A percentile compares a stretch with the other conserved stretches of the same genome.
Evolutionary conservation across 2,329 filamentous ascomycete genomes (phyloP).

Genomic region (Aspergillus tubingensis): DNA sequence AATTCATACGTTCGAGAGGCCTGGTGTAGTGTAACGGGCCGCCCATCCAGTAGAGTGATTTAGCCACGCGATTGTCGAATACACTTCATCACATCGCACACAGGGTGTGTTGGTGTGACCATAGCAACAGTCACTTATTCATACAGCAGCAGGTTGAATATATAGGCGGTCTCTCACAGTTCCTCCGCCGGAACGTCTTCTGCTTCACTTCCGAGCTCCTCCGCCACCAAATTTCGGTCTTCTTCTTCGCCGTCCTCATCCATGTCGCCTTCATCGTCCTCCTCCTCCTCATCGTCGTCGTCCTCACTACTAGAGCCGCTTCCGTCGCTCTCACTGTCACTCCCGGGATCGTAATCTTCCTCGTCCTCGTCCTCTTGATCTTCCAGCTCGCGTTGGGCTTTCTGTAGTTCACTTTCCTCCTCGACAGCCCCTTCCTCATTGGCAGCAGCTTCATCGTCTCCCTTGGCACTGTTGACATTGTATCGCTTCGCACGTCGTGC

Average conservation of each 20-base stretch:
- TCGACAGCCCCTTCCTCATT: conserved; percentile 36
- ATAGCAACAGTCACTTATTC: background rate
- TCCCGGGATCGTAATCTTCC: conserved; percentile 55
- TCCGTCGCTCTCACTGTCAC: conserved; percentile 50
- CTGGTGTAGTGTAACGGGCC: background rate
- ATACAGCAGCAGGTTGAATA: conserved; percentile 6
- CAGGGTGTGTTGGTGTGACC: background rate
- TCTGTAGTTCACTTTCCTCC: conserved; percentile 60
- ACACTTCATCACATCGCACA: background rate
- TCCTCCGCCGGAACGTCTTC: conserved; percentile 42
- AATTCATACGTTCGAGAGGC: background rate
- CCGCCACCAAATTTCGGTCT: conserved; percentile 39
- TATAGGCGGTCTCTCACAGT: conserved; percentile 17
- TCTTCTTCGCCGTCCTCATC: conserved; percentile 33
- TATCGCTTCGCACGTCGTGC: conserved; percentile 61
- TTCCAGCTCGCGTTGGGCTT: conserved; percentile 58
- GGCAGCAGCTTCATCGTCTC: conserved; percentile 26
- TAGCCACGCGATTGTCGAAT: background rate
- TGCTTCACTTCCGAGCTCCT: conserved; percentile 49
- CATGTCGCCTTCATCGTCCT: conserved; percentile 29
- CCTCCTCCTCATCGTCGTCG: conserved; percentile 36
- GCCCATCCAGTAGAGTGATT: background rate
- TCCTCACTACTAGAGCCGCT: conserved; percentile 49
- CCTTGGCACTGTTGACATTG: conserved; percentile 50
- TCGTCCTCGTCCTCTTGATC: conserved; percentile 52